phyloP scores from a whole-genome alignment of 2,329 filamentous ascomycete genomes.

The Davidsoniella neocaledoniae region DNA sequence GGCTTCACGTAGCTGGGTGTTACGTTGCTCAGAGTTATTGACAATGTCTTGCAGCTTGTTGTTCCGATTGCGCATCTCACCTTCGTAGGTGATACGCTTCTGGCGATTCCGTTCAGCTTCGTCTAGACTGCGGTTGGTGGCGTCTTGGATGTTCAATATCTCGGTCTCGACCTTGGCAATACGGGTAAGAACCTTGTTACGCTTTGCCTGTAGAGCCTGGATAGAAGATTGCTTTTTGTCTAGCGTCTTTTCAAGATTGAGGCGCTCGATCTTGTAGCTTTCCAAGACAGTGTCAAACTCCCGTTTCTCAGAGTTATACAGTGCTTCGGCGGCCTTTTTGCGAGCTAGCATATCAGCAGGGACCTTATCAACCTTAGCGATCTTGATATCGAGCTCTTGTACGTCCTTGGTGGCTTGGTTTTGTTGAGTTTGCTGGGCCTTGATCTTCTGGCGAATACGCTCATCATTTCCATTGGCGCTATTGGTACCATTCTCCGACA shows the following conservation, averaged over 20 bases:
- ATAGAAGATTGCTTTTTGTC: conserved; percentile 48
- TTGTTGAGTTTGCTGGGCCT: conserved; percentile 59
- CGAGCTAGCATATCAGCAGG: conserved; percentile 44
- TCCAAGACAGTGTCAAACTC: conserved; percentile 42
- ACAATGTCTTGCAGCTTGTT: conserved; percentile 26
- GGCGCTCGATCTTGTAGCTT: conserved; percentile 40
- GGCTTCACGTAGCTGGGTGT: conserved; percentile 25
- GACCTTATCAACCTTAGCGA: conserved; percentile 39
- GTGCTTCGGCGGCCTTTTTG: conserved; percentile 36
- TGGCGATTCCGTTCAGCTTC: conserved; percentile 44
- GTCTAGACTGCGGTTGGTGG: conserved; percentile 41
- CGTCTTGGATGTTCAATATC: conserved; percentile 51
- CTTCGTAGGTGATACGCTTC: conserved; percentile 30
- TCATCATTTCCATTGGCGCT: conserved; percentile 60
- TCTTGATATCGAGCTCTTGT: conserved; percentile 26
- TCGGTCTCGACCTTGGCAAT: conserved; percentile 59
- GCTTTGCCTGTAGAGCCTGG: conserved; percentile 44
- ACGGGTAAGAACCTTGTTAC: conserved; percentile 54
- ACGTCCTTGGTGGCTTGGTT: conserved; percentile 45
- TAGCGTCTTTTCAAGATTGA: conserved; percentile 43
- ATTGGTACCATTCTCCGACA: conserved; percentile 46
- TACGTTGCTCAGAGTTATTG: conserved; percentile 20
- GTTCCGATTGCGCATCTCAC: conserved; percentile 29
- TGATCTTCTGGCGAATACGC: conserved; percentile 55
- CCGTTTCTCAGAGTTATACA: conserved; percentile 37